Evolutionary conservation across 2,329 filamentous ascomycete genomes (phyloP).

Genomic region (Leptographium radiaticola): DNA sequence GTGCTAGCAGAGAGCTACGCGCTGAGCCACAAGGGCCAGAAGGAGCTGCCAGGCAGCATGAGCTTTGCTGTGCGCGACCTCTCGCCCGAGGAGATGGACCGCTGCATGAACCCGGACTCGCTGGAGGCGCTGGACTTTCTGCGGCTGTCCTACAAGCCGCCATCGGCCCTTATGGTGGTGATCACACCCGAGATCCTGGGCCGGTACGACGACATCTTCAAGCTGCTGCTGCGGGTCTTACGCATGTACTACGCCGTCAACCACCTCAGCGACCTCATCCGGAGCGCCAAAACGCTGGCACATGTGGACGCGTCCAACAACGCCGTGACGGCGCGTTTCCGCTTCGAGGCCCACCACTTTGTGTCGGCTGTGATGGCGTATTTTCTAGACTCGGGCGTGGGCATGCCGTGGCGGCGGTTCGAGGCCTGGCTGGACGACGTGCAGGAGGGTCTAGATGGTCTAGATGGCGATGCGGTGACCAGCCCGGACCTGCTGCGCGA

Average conservation of each 20-base stretch:
- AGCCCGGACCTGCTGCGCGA: constrained; percentile 56
- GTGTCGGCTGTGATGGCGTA: constrained; percentile 60
- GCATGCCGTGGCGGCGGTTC: constrained; percentile 59
- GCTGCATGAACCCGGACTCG: constrained; percentile 68
- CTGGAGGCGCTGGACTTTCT: constrained; percentile 90
- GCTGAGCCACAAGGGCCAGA: constrained; percentile 10
- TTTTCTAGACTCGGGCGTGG: constrained; percentile 67
- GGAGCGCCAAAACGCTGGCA: constrained; percentile 6
- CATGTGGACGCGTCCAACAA: constrained; percentile 12
- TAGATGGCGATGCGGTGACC: constrained; percentile 24
- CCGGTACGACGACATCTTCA: constrained; percentile 81
- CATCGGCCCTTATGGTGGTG: constrained; percentile 55
- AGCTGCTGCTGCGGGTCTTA: constrained; percentile 59
- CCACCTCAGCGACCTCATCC: constrained; percentile 34
- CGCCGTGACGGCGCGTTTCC: constrained; percentile 39
- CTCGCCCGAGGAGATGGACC: constrained; percentile 62
- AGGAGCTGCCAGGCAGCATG: constrained; percentile 50
- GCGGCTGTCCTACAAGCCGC: constrained; percentile 70
- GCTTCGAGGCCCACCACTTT: constrained; percentile 69
- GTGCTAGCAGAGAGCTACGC: constrained; percentile 64
- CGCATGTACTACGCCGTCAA: constrained; percentile 68
- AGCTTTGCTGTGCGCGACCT: constrained; percentile 81
- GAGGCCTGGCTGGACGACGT: constrained; percentile 51
- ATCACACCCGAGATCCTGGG: constrained; percentile 57
- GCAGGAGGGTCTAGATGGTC: constrained; percentile 40